Conservation (phyloP, 73 alveolate species). For the Paramecium pentaurelia region DNA sequence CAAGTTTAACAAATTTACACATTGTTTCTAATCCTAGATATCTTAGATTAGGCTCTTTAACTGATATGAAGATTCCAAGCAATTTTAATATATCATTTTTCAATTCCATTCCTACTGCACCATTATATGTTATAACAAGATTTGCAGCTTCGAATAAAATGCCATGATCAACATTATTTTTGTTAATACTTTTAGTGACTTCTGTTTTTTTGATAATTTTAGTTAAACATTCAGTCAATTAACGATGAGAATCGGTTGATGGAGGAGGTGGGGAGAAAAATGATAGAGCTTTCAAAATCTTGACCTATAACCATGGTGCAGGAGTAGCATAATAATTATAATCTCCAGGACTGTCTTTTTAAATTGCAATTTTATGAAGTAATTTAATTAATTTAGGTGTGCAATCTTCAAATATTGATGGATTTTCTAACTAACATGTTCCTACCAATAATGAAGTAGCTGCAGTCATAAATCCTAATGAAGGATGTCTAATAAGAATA, state of each 20-base stretch:
- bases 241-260: constrained; percentile 62
- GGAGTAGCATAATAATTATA: constrained; percentile 93
- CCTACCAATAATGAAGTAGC: constrained; percentile 78
- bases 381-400: constrained; percentile 81
- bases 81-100: constrained; percentile 84
- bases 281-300: constrained; percentile 83
- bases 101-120: constrained; percentile 77
- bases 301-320: constrained; percentile 97
- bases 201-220: constrained; percentile 87
- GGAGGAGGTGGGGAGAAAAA: constrained; percentile 92
- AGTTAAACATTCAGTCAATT: constrained; percentile 81
- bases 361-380: constrained; percentile 75
- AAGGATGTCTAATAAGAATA: constrained; percentile 31
- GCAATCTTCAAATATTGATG: constrained; percentile 72
- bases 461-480: constrained; percentile 77
- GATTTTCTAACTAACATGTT: constrained; percentile 48
- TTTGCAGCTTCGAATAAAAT: constrained; percentile 95
- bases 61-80: constrained; percentile 91
- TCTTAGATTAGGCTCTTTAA: constrained; percentile 95
- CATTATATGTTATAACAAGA: constrained; percentile 87
- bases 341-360: constrained; percentile 86
- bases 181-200: constrained; percentile 93
- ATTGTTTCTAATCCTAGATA: constrained; percentile 97
- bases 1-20: constrained; percentile 81
- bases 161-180: constrained; percentile 96